phyloP scores from a whole-genome alignment of 768 basidiomycete species.

The Kwoniella botswanensis region DNA sequence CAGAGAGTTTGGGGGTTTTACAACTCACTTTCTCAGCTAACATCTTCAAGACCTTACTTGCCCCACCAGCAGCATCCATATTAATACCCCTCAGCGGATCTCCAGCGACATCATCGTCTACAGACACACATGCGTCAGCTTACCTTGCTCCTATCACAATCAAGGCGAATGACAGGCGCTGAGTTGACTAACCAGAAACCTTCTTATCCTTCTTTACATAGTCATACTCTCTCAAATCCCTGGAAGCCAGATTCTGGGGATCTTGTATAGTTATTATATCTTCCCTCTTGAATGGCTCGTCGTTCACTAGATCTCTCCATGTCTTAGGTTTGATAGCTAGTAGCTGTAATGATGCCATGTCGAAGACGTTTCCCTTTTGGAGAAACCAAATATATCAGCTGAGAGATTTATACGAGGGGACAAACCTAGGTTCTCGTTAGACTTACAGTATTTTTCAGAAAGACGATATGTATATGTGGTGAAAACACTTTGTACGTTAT shows the following conservation, averaged over 20 bases:
- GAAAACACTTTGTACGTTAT: conserved; percentile 98
- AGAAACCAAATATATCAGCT: background rate
- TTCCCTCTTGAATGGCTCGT: conserved; percentile 80
- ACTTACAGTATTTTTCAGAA: conserved; percentile 73
- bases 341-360: conserved; percentile 56
- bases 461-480: conserved; percentile 95
- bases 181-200: conserved; percentile 45
- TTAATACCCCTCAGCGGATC: conserved; percentile 60
- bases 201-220: conserved; percentile 59
- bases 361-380: conserved; percentile 55
- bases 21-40: conserved; percentile 56
- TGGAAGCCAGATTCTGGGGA: conserved; percentile 57
- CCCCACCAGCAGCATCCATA: conserved; percentile 59
- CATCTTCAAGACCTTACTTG: conserved; percentile 58
- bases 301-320: conserved; percentile 81
- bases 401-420: no score
- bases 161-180: background rate
- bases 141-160: background rate
- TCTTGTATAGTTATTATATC: conserved; percentile 91
- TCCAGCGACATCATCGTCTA: conserved; percentile 47
- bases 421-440: background rate
- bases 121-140: conserved; percentile 5
- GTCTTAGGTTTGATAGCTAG: conserved; percentile 58
- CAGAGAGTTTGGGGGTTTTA: background rate
- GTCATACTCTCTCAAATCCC: conserved; percentile 60